These are phyloP conservation scores for Grosmannia penicillata DNA, from an alignment of 2,329 filamentous ascomycete genomes.

Conservation along the genomic window DNA sequence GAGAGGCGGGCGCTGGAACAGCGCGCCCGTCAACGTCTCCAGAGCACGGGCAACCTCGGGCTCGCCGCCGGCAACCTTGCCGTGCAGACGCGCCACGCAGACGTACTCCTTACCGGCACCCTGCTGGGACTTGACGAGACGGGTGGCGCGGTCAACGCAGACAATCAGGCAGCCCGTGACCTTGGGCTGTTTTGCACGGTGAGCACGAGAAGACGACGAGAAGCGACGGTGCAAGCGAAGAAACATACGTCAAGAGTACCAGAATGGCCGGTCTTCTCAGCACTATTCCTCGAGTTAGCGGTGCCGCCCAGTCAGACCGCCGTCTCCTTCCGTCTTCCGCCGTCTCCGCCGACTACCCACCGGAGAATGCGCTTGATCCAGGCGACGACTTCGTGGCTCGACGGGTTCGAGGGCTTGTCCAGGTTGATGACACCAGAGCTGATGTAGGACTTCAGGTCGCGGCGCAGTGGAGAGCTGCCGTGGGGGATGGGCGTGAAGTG, in stretches of 20 bases:
- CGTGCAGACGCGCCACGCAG: conserved; percentile 85
- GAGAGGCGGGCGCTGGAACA: conserved; percentile 92
- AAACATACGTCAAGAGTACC: conserved; percentile 63
- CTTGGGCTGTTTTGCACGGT: conserved; percentile 43
- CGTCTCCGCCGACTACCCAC: conserved; percentile 29
- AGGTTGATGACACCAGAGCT: conserved; percentile 97
- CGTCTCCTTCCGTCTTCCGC: not conserved
- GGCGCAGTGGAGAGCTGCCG: conserved; percentile 79
- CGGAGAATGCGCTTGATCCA: conserved; percentile 97
- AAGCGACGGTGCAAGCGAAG: not conserved
- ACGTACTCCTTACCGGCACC: conserved; percentile 99
- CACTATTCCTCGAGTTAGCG: conserved; percentile 31
- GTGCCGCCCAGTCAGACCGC: not conserved
- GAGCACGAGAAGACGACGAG: not conserved
- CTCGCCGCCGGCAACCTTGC: conserved; percentile 86
- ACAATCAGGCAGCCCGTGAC: conserved; percentile 44
- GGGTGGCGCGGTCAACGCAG: conserved; percentile 80
- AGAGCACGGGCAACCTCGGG: conserved; percentile 85
- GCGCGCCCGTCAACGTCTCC: conserved; percentile 88
- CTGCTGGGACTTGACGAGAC: conserved; percentile 97
- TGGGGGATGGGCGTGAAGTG: conserved; percentile 95
- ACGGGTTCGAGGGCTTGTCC: conserved; percentile 94
- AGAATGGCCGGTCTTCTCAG: conserved; percentile 95
- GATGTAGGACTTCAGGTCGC: conserved; percentile 94
- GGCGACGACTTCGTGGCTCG: conserved; percentile 95